These are phyloP conservation scores for Fusarium cyanostomum DNA, from an alignment of 2,329 filamentous ascomycete genomes.

Conservation along the genomic window DNA sequence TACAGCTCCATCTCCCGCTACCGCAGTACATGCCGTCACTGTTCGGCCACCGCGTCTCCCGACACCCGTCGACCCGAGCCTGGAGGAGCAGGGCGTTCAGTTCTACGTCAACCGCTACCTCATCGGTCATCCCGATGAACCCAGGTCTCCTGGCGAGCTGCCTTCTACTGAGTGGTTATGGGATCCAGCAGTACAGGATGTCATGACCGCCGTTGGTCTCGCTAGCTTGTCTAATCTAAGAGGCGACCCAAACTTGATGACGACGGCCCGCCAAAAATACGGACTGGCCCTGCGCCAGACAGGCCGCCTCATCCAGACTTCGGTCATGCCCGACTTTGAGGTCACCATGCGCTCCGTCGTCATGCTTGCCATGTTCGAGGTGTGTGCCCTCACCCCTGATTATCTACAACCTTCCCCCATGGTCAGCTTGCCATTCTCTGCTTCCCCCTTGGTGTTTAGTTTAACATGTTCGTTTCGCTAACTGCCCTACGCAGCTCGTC, in stretches of 20 bases:
- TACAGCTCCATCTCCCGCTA: conserved; percentile 2
- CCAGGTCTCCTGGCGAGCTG: conserved; percentile 51
- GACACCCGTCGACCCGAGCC: conserved; percentile 51
- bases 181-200: conserved; percentile 54
- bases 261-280: conserved; percentile 62
- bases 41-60: conserved; percentile 27
- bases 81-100: conserved; percentile 58
- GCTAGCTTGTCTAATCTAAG: conserved; percentile 66
- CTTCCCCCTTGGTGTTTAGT: neutral
- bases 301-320: conserved; percentile 51
- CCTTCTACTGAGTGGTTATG: conserved; percentile 50
- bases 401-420: conserved; percentile 3
- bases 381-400: conserved; percentile 45
- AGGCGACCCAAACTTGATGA: conserved; percentile 56
- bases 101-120: conserved; percentile 64
- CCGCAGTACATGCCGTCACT: neutral
- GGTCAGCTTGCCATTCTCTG: conserved; percentile 22
- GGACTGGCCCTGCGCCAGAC: conserved; percentile 61
- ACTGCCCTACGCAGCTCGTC: conserved; percentile 49
- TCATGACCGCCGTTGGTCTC: conserved; percentile 66
- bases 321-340: conserved; percentile 49
- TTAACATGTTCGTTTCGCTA: conserved; percentile 19
- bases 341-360: conserved; percentile 63
- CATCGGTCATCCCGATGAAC: conserved; percentile 61
- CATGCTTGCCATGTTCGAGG: conserved; percentile 70